Evolutionary conservation across 1,284 basidiomycete species (phyloP), one percentile per base, ranked within the genome.

Genomic region (Ganoderma boninense): DNA sequence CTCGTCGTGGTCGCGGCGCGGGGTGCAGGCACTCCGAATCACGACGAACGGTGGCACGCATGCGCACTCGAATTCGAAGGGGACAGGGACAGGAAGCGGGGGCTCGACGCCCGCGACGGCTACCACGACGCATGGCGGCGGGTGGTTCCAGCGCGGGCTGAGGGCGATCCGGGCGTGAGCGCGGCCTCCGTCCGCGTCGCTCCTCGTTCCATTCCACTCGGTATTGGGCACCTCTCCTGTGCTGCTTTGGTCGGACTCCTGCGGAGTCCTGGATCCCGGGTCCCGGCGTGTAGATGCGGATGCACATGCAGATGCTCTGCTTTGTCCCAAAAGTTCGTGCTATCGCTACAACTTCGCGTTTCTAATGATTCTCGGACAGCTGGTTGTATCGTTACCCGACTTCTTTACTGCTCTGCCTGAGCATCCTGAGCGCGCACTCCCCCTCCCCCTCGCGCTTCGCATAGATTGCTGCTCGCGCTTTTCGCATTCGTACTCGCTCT

Each of bases 11-110:
- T 26, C 29, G 56, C 7, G 64, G 38, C 46, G 63, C 23, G 68
- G 68, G n/a, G 63, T 62, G 67, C 32, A 57, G 62, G 42, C 42
- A 26, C 62, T 63, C 29, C 44, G 62, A 43, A 64, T 68, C 54
- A 64, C 67, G 56, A 68, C 67, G 54, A 44, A 32, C 42, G 4
- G 29, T 32, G 29, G 29, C 29, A 49, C 62, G 29, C 8, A 23
- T 2, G 20, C 38, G 61, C 32, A 20, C 57, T 7, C 32, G 40
- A 26, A 23, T 23, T 2, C n/a, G 38, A 23, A 46, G 0, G 18
- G 18, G 44, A n/a, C 18, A 5, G 18, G 35, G 40, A 40, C 14
- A 23, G 57, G 18, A 5, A 62, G 60, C 8, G 60, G 60, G 23
- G 40, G 40, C 38, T 43, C 60, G 60, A 62, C 60, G 60, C 60